Percentiles rank a stretch among this genome's conserved stretches.
phyloP scores from a whole-genome alignment of 768 basidiomycete genomes.

The Gymnopilus dilepis region DNA sequence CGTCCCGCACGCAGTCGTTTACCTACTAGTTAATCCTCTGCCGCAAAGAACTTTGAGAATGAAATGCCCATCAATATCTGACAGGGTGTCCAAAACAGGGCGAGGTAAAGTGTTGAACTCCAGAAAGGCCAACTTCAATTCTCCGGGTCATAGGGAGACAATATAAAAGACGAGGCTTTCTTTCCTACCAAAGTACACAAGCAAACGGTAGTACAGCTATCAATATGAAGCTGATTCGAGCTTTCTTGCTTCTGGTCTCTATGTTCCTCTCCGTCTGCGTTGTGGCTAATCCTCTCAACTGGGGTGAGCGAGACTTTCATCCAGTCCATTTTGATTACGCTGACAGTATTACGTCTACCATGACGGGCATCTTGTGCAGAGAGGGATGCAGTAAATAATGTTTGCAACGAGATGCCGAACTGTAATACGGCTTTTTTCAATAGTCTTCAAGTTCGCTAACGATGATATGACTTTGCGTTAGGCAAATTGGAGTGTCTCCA shows the following conservation, averaged over 20 bases:
- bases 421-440: not conserved
- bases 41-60: too few species aligned
- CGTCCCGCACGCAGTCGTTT: too few species aligned
- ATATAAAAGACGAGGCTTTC: not conserved
- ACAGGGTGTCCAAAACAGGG: not conserved
- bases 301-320: not conserved
- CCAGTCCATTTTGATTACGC: not conserved
- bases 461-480: not conserved
- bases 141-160: too few species aligned
- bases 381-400: constrained; percentile 10
- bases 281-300: not conserved
- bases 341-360: not conserved
- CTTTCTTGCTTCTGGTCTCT: not conserved
- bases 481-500: constrained; percentile 13
- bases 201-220: too few species aligned
- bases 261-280: not conserved
- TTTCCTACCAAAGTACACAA: not conserved
- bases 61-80: not conserved
- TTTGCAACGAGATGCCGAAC: constrained; percentile 18
- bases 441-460: not conserved
- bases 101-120: not conserved
- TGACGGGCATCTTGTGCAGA: not conserved
- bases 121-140: not conserved
- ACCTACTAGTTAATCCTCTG: too few species aligned
- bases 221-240: not conserved